A percentile compares a stretch with the other conserved stretches of the same genome.
Conservation (phyloP, 2,329 filamentous ascomycete genomes). For the Epichloe elymi region DNA sequence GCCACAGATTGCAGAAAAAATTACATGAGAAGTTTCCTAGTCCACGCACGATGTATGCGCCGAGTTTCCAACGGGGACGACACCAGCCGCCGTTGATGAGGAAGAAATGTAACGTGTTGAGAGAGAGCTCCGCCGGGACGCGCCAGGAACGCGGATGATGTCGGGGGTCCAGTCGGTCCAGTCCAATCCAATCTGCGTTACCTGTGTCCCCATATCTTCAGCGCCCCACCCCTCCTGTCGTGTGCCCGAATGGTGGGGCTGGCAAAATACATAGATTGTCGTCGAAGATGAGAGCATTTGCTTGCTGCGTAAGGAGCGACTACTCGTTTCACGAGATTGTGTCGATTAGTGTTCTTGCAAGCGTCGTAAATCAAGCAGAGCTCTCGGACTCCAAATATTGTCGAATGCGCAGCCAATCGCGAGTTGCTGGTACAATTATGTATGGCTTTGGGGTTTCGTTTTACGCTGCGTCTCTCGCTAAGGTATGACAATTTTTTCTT, state of each 20-base stretch:
- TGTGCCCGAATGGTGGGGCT: neutral
- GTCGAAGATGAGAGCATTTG: neutral
- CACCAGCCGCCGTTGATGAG: neutral
- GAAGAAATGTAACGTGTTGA: neutral
- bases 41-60: neutral
- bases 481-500: neutral
- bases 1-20: too few species aligned
- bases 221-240: neutral
- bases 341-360: neutral
- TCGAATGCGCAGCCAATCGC: neutral
- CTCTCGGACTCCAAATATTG: neutral
- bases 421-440: neutral
- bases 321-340: neutral
- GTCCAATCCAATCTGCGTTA: constrained; percentile 1
- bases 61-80: neutral
- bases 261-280: neutral
- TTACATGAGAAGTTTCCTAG: neutral
- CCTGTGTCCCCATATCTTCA: neutral
- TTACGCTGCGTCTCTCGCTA: neutral
- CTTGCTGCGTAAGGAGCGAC: neutral
- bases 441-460: neutral
- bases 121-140: neutral
- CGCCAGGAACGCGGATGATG: constrained; percentile 2
- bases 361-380: neutral
- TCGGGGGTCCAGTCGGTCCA: neutral